These are phyloP conservation scores for Aechmea fasciata DNA, from an alignment of 176 grass and related monocot genomes.

Conservation along the genomic window DNA sequence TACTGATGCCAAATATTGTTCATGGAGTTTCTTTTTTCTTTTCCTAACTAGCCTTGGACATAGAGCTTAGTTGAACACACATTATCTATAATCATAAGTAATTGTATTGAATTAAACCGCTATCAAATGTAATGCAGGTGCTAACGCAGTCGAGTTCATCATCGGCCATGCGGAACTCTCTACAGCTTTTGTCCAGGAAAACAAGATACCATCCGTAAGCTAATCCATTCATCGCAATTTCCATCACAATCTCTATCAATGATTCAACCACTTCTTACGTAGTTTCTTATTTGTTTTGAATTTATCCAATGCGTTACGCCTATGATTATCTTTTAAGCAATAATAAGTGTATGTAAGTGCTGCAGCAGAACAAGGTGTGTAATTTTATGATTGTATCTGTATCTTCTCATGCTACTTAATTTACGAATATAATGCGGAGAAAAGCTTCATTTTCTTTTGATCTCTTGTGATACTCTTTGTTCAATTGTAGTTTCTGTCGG, in stretches of 20 bases:
- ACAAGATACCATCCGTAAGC: constrained; percentile 80
- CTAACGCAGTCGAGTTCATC: constrained; percentile 95
- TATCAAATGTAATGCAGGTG: constrained; percentile 33
- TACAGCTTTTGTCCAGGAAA: constrained; percentile 83
- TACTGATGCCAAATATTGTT: no score
- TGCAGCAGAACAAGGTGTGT: no score
- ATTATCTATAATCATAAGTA: background rate
- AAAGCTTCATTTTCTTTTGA: no score
- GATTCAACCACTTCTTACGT: background rate
- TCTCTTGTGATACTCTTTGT: no score
- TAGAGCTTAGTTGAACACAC: background rate
- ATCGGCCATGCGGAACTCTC: constrained; percentile 84
- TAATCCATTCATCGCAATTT: background rate
- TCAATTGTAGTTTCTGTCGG: no score
- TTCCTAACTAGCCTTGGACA: background rate
- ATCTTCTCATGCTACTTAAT: no score
- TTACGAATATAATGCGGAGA: no score
- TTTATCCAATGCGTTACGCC: background rate
- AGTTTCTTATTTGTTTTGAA: background rate
- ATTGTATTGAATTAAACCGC: background rate
- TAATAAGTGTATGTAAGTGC: no score
- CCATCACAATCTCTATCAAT: background rate
- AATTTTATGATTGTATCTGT: no score
- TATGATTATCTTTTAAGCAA: no score
- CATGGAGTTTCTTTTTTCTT: background rate